Evolutionary conservation across 2,329 filamentous ascomycete species (phyloP).

Genomic region (Byssochlamys sp.): DNA sequence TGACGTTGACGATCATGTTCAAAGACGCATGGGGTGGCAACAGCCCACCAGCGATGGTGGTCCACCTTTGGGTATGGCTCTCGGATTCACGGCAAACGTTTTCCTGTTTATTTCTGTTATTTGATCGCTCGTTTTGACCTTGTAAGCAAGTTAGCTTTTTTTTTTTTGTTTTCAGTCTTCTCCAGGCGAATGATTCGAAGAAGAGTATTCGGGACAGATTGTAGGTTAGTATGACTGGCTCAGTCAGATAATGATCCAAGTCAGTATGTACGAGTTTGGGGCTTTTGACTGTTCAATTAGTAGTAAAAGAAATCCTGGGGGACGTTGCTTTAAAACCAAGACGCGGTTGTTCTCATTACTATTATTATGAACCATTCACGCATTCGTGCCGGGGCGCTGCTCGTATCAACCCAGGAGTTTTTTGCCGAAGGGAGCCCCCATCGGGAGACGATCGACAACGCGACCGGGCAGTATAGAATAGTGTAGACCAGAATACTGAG

Average conservation of each 20-base stretch:
- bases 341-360: not conserved
- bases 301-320: not conserved
- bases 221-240: not conserved
- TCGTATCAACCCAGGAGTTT: not conserved
- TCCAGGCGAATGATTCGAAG: not conserved
- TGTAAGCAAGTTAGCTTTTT: not conserved
- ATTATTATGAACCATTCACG: not conserved
- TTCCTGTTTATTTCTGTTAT: not conserved
- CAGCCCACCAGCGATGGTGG: slow-evolving; percentile 38
- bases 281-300: not conserved
- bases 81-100: not conserved
- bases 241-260: not conserved
- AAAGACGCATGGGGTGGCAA: slow-evolving; percentile 40
- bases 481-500: not conserved
- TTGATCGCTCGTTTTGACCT: not conserved
- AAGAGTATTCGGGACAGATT: not conserved
- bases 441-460: not conserved
- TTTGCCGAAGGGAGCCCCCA: not conserved
- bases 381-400: not conserved
- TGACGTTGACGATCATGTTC: slow-evolving; percentile 45
- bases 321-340: not conserved
- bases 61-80: slow-evolving; percentile 25
- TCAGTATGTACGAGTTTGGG: not conserved
- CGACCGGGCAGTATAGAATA: not conserved
- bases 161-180: not conserved